Conservation (phyloP, 164 flowering plant species). For the Malania oleifera region DNA sequence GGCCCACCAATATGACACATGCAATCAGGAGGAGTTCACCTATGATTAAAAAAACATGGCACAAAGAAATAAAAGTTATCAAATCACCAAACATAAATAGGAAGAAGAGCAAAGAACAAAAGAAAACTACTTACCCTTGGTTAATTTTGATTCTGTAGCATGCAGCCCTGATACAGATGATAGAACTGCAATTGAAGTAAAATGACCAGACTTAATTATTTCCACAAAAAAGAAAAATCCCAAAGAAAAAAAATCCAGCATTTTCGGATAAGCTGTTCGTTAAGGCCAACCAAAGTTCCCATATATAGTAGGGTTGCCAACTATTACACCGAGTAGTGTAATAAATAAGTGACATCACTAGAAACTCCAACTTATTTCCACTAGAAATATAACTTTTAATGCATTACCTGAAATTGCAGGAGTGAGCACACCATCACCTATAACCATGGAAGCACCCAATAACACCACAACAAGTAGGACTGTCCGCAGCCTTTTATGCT, state of each 20-base stretch:
- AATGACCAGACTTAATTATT: conserved; percentile 8
- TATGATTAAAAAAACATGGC: conserved; percentile 14
- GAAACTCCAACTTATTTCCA: background rate
- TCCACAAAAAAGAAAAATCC: no score
- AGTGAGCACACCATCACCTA: conserved; percentile 84
- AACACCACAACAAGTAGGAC: conserved; percentile 60
- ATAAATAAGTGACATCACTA: background rate
- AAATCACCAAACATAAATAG: background rate
- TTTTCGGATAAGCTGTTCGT: no score
- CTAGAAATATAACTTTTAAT: background rate
- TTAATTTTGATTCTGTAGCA: conserved; percentile 40
- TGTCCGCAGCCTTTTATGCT: conserved; percentile 54
- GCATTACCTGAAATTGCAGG: conserved; percentile 83
- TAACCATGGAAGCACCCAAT: conserved; percentile 82
- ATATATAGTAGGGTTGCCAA: no score
- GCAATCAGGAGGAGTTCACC: conserved; percentile 59
- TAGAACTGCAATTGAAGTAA: conserved; percentile 56
- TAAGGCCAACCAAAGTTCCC: no score
- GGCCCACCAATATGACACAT: conserved; percentile 75
- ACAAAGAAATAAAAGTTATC: background rate
- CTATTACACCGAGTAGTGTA: no score
- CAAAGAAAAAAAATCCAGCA: no score
- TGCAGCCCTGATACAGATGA: conserved; percentile 77
- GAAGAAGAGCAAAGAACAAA: background rate
- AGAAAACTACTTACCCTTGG: conserved; percentile 36